These are phyloP conservation scores for Epithemia pelagica DNA, from an alignment of 108 stramenopile species.

Conservation along the genomic window DNA sequence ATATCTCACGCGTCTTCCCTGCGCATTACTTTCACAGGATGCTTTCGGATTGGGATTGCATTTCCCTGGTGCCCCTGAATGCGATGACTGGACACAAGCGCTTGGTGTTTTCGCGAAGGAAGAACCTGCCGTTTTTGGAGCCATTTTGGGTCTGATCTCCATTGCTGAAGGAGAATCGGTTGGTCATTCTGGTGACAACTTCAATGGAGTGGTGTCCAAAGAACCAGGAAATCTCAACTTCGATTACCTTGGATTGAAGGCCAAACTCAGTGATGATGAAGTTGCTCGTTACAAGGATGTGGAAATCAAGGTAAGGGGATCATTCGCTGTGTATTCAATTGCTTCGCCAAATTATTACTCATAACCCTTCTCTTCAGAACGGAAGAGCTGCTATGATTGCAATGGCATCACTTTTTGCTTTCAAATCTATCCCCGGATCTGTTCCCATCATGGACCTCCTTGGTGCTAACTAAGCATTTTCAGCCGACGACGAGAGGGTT, in stretches of 20 bases:
- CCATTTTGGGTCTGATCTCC: conserved; percentile 64
- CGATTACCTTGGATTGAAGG: conserved; percentile 72
- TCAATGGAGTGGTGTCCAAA: conserved; percentile 80
- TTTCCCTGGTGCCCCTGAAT: conserved; percentile 75
- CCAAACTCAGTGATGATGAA: conserved; percentile 51
- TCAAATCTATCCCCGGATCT: conserved; percentile 77
- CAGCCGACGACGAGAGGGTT: too few relatives aligned
- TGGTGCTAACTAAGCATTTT: conserved; percentile 46
- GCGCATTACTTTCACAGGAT: conserved; percentile 19
- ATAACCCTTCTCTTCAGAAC: conserved; percentile 35
- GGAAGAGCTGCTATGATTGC: conserved; percentile 91
- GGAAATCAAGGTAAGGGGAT: conserved; percentile 36
- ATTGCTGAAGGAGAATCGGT: conserved; percentile 84
- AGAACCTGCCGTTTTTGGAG: conserved; percentile 67
- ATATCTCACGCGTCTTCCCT: not conserved
- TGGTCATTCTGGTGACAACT: conserved; percentile 88
- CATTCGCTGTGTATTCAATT: not conserved
- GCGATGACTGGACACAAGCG: conserved; percentile 83
- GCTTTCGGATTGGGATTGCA: conserved; percentile 78
- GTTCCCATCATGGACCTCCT: conserved; percentile 87
- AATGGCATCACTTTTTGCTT: conserved; percentile 84
- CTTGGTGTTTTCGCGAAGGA: conserved; percentile 68
- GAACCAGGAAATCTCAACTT: conserved; percentile 75
- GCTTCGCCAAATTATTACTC: not conserved
- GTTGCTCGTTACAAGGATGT: conserved; percentile 70